These are phyloP conservation scores for Gillenia trifoliata DNA, from an alignment of 306 rosid genomes.

Conservation along the genomic window DNA sequence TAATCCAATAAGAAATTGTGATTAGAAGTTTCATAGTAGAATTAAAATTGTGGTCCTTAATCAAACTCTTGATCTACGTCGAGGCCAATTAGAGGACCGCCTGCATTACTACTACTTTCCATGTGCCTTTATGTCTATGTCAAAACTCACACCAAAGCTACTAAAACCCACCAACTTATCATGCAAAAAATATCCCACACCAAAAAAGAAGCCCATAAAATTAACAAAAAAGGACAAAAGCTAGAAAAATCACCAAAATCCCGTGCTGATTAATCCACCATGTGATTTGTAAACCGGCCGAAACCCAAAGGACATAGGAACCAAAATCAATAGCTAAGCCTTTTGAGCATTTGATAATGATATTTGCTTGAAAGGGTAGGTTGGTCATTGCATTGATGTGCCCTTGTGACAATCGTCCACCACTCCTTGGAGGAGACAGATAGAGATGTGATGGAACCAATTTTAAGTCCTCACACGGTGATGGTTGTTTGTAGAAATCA, in stretches of 20 bases:
- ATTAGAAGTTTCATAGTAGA: slow-evolving; percentile 22
- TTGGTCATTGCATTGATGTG: background rate
- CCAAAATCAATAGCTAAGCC: background rate
- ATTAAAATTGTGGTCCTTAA: slow-evolving; percentile 12
- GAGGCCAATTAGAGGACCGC: slow-evolving; percentile 4
- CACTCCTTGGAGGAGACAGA: background rate
- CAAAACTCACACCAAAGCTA: background rate
- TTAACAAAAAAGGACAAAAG: slow-evolving; percentile 15
- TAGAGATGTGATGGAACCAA: background rate
- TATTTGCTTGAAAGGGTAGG: background rate
- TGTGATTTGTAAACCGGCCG: slow-evolving; percentile 24
- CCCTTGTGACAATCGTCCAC: background rate
- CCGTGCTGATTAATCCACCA: slow-evolving; percentile 29
- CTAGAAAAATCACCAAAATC: slow-evolving; percentile 26
- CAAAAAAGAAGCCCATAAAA: background rate
- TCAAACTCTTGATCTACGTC: slow-evolving; percentile 5
- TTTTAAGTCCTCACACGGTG: background rate
- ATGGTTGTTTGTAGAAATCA: background rate
- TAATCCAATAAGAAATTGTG: background rate
- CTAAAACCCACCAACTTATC: slow-evolving; percentile 4
- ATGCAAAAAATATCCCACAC: slow-evolving; percentile 9
- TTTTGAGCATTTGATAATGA: background rate
- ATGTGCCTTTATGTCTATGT: slow-evolving; percentile 18
- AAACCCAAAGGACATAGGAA: background rate
- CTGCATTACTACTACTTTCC: background rate